Conservation (phyloP, 2,329 filamentous ascomycete species). For the Xylariaceae sp. region DNA sequence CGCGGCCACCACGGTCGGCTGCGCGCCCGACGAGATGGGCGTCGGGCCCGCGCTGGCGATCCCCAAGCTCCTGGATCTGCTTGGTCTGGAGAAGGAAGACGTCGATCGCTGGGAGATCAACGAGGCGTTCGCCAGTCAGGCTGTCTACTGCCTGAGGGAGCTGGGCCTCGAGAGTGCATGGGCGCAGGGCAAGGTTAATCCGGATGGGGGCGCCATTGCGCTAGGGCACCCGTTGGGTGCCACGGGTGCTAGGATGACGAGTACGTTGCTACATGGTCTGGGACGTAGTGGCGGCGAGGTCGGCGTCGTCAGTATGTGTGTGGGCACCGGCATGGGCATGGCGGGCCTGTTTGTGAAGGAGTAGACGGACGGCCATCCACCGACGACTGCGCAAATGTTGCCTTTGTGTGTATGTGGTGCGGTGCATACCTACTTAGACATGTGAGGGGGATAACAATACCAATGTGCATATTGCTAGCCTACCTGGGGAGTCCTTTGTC, state of each 20-base stretch:
- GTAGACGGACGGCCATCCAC: constrained; percentile 37
- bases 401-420: constrained; percentile 1
- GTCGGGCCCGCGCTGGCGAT: constrained; percentile 86
- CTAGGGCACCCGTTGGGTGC: constrained; percentile 89
- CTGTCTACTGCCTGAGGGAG: constrained; percentile 70
- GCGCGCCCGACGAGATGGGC: constrained; percentile 90
- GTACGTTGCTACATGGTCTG: constrained; percentile 68
- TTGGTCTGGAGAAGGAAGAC: constrained; percentile 68
- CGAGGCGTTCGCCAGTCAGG: constrained; percentile 73
- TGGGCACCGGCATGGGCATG: constrained; percentile 81
- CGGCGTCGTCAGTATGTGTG: constrained; percentile 90
- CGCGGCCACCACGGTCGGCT: constrained; percentile 74
- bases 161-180: constrained; percentile 66
- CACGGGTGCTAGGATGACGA: constrained; percentile 80
- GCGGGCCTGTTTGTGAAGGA: constrained; percentile 68
- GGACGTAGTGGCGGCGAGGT: constrained; percentile 72
- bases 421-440: background rate
- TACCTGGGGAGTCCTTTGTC: background rate
- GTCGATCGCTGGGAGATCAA: constrained; percentile 93
- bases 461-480: no score
- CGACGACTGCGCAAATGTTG: background rate
- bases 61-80: constrained; percentile 73
- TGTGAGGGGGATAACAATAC: no score
- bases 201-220: constrained; percentile 92
- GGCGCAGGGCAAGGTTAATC: constrained; percentile 76